Evolutionary conservation across 306 rosid species (phyloP), one percentile per base, ranked within the genome.

Genomic region (Vigna reflexopilosa): DNA sequence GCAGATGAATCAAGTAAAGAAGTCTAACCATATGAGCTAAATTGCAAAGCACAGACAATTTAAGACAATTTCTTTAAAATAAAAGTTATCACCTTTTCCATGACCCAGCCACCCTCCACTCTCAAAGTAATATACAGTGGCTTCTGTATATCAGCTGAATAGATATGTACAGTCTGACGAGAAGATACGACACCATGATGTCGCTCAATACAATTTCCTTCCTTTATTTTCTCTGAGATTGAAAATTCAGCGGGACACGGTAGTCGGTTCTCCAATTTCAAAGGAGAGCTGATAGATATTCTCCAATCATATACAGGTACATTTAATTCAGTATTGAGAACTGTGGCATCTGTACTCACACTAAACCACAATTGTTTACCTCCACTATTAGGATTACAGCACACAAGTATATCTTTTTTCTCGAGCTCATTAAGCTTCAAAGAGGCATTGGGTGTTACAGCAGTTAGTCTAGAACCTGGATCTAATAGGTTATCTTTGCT

Each of bases 231-330:
- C 76, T 95, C 96, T 86, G 85, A 88, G 67, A 95, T 72, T 42
- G 90, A 89, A 84, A 91, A 91, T 68, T 90, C 87, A 73, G 94
- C 99, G 7, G 96, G 92, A 78, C 97, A 91, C 52, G 99, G 98
- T 85, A 95, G 93, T 61, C 98, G 87, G 50, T 90, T 95, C 84
- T 95, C 99, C 84, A 95, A 82, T 87, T 93, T 93, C 84, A 95
- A 15, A 17, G 99, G 97, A 80, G 99, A 83, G 83, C 85, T 85
- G 48, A 95, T 73, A 75, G 98, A 89, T 74, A 95, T 87, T 91
- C 80, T 87, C 99, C 99, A 93, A 85, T 95, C 99, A 84, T 93
- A 95, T 63, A 95, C 93, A 77, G 99, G 99, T 57, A 85, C 78
- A 83, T 95, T 95, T 69, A 93, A 81, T 81, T 93, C 99, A 64